Conservation (phyloP, 768 basidiomycete genomes). For the Sistotremastrum suecicum region DNA sequence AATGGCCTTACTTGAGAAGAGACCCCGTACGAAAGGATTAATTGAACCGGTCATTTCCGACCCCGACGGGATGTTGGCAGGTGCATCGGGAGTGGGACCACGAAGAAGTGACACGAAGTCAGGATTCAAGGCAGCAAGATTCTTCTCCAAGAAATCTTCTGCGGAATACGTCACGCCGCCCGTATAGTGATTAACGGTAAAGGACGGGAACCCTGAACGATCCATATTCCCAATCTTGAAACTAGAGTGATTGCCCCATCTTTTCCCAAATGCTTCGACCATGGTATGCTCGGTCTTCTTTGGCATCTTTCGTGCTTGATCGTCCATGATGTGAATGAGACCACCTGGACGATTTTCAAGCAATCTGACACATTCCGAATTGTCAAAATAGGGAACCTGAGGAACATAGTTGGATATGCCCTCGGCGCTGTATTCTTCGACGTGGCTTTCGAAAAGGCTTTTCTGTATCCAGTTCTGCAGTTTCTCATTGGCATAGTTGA, state of each 20-base stretch:
- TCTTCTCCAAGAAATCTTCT: constrained; percentile 79
- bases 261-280: constrained; percentile 87
- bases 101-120: constrained; percentile 86
- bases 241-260: constrained; percentile 86
- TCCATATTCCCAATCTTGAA: constrained; percentile 75
- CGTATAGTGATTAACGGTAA: constrained; percentile 86
- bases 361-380: constrained; percentile 76
- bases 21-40: constrained; percentile 82
- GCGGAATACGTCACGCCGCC: constrained; percentile 86
- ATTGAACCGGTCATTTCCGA: constrained; percentile 63
- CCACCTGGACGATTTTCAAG: constrained; percentile 82
- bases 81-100: constrained; percentile 26
- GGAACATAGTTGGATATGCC: constrained; percentile 62
- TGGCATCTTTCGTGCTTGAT: constrained; percentile 72
- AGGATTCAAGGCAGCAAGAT: constrained; percentile 79
- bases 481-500: constrained; percentile 94
- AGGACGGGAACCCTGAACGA: constrained; percentile 68
- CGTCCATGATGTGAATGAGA: constrained; percentile 94
- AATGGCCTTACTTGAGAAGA: constrained; percentile 82
- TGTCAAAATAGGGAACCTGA: constrained; percentile 73
- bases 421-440: constrained; percentile 73
- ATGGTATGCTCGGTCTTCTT: constrained; percentile 92
- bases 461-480: constrained; percentile 74
- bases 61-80: constrained; percentile 24
- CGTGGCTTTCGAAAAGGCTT: constrained; percentile 65